Base-by-base conservation (phyloP, 306 rosid genomes). In the Vicia sativa region DNA sequence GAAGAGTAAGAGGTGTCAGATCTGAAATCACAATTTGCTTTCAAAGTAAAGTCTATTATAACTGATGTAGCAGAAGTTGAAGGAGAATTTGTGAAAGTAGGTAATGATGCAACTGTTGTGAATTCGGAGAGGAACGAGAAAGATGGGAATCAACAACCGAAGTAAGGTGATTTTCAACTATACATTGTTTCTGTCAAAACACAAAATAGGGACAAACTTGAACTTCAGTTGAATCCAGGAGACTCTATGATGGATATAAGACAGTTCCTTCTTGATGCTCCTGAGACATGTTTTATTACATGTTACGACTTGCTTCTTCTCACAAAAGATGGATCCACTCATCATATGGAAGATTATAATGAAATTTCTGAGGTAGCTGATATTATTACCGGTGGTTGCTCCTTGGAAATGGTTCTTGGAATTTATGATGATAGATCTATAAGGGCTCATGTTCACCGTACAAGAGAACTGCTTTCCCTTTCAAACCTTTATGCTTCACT, bases 341-440 rank as follows among this genome's bases (percentile, higher is more conserved):
- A 87, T 76, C 96, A 83, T 34, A 82, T 95, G 57, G 99, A 95
- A 83, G 97, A 95, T 71, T 90, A 80, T 87, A 88, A 95, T 78
- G 96, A 95, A 81, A 88, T 95, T 77, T 90, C 96, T 9, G 99
- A 90, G 79, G 97, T 95, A 74, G 95, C 96, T 88, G 99, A 95
- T 76, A 91, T 95, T 73, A 95, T 97, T 14, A 42, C 79, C 75
- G 99, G 99, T 31, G 97, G 96, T 44, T 95, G 97, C 81, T 83
- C 95, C 62, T 87, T 95, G 85, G 99, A 95, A 86, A 95, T 95
- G 95, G 96, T 90, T 65, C 97, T 95, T 54, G 97, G 99, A 90
- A 89, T 95, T 64, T 95, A 95, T 77, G 99, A 95, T 78, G 99
- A 95, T 88, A 84, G 99, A 82, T 95, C 99, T 39, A 84, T 87